These are phyloP conservation scores for Cutaneotrichosporon daszewskae DNA, from an alignment of 1,284 basidiomycete genomes.

Conservation along the genomic window DNA sequence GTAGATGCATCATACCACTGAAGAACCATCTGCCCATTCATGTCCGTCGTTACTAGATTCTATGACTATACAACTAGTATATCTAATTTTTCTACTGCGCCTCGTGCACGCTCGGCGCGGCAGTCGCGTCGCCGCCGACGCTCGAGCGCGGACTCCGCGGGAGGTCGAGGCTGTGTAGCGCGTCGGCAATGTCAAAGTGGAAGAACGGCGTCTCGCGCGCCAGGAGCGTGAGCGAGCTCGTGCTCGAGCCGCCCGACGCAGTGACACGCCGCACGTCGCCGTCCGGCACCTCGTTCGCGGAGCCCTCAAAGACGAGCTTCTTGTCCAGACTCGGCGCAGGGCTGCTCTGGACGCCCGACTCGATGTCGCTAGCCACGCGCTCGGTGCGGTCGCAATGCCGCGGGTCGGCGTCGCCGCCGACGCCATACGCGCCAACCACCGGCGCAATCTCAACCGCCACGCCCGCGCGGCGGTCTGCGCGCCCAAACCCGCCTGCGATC, in stretches of 20 bases:
- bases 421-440: constrained; percentile 55
- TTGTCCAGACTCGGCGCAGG: not conserved
- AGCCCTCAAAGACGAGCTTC: not conserved
- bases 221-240: constrained; percentile 25
- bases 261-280: constrained; percentile 3
- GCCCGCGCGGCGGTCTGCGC: constrained; percentile 43
- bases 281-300: constrained; percentile 12
- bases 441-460: constrained; percentile 63
- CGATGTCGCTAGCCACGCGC: constrained; percentile 8
- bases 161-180: constrained; percentile 24
- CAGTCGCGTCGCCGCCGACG: not conserved
- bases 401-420: constrained; percentile 18
- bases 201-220: constrained; percentile 46
- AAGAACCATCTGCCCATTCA: not conserved
- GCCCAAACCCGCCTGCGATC: constrained; percentile 79
- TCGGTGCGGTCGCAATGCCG: constrained; percentile 8
- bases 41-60: not conserved
- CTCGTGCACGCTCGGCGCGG: not conserved
- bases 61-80: not conserved
- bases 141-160: not conserved
- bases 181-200: constrained; percentile 48
- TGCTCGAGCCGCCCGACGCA: constrained; percentile 8
- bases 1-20: not conserved
- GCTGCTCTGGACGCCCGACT: constrained; percentile 1
- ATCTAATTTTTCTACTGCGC: not conserved